phyloP scores from a whole-genome alignment of 306 rosid species.

The Pyrus communis region DNA sequence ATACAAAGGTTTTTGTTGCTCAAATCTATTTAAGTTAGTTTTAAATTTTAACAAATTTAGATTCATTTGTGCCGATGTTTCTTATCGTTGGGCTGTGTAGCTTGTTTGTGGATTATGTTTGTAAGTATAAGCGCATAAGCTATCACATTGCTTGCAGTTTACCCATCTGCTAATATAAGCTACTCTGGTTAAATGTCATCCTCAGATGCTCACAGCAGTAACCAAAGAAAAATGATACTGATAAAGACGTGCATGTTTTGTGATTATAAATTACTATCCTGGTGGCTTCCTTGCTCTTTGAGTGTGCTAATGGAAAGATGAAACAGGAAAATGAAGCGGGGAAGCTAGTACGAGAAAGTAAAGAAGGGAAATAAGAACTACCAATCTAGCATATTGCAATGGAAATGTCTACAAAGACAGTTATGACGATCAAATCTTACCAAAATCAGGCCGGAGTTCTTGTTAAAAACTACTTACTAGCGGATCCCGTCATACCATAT shows the following conservation, averaged over 20 bases:
- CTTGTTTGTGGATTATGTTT: background rate
- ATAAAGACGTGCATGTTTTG: background rate
- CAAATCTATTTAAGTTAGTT: background rate
- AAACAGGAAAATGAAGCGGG: slow-evolving; percentile 12
- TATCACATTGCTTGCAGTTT: background rate
- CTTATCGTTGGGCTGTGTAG: background rate
- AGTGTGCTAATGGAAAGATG: slow-evolving; percentile 9
- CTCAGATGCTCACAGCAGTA: background rate
- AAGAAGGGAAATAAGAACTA: slow-evolving; percentile 11
- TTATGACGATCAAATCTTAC: slow-evolving; percentile 41
- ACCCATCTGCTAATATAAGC: background rate
- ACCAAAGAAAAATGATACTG: background rate
- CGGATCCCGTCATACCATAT: slow-evolving; percentile 37
- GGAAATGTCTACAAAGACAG: slow-evolving; percentile 28
- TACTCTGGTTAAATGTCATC: slow-evolving; percentile 2
- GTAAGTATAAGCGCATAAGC: background rate
- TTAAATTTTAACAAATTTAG: background rate
- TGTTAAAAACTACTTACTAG: slow-evolving; percentile 36
- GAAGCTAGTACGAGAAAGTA: slow-evolving; percentile 12
- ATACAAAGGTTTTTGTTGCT: background rate
- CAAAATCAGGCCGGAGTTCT: slow-evolving; percentile 43
- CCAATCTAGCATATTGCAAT: slow-evolving; percentile 8
- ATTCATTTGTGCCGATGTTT: background rate
- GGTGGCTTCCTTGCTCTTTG: background rate
- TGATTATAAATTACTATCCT: background rate